Evolutionary conservation across 2,329 filamentous ascomycete genomes (phyloP).

Genomic region (Setomelanomma holmii): DNA sequence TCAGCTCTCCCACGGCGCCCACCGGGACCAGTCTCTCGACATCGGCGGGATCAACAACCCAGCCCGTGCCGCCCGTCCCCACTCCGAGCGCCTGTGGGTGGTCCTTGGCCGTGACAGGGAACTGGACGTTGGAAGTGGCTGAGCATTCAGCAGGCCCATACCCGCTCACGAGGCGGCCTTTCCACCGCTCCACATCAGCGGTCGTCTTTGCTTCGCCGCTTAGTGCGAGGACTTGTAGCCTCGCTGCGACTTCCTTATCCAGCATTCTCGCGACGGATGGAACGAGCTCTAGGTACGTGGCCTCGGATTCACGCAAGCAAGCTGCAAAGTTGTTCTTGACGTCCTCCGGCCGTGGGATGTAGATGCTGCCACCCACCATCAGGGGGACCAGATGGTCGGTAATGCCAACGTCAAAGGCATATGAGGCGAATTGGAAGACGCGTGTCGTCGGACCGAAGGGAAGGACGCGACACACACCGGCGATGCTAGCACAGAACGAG

Average conservation of each 20-base stretch:
- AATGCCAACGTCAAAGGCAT: conserved; percentile 33
- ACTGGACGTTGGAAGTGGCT: conserved; percentile 20
- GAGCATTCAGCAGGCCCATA: conserved; percentile 36
- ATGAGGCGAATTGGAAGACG: conserved; percentile 31
- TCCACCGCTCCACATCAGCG: background rate
- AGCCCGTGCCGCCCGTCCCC: background rate
- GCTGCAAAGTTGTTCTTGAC: conserved; percentile 52
- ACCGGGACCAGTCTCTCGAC: conserved; percentile 24
- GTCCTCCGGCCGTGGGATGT: conserved; percentile 49
- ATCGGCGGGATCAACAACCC: background rate
- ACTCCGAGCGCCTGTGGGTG: background rate
- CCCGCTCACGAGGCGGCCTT: conserved; percentile 1
- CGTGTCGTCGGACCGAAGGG: conserved; percentile 48
- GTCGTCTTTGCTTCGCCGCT: conserved; percentile 17
- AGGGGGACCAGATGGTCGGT: conserved; percentile 26
- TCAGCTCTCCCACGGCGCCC: conserved; percentile 56
- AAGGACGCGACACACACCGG: background rate
- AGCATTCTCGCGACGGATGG: conserved; percentile 40
- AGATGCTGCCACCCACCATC: conserved; percentile 29
- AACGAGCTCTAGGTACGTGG: conserved; percentile 26
- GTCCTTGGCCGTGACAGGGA: background rate
- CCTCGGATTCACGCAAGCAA: conserved; percentile 27
- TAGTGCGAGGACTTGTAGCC: background rate
- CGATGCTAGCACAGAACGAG: too few relatives aligned
- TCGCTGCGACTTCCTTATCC: conserved; percentile 34